Conservation (phyloP, 2,329 filamentous ascomycete species). For the Aspergillus pseudoviridinutans region DNA sequence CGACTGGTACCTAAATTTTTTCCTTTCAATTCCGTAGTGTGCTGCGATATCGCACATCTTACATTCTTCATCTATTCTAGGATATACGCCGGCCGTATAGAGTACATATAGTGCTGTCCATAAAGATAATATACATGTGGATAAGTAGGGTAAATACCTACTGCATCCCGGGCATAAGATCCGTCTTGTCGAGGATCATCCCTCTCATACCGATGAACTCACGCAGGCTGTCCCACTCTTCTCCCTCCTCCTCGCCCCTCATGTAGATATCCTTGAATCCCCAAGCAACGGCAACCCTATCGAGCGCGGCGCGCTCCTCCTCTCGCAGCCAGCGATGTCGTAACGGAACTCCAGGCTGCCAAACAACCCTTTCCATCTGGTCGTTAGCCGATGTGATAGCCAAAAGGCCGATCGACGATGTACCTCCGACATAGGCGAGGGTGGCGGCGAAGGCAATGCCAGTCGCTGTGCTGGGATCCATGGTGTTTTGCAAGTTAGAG, state of each 20-base stretch:
- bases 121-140: constrained; percentile 3
- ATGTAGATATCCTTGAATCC: constrained; percentile 78
- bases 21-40: background rate
- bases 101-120: background rate
- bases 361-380: constrained; percentile 91
- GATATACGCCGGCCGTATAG: background rate
- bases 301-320: constrained; percentile 82
- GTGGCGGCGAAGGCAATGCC: constrained; percentile 75
- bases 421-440: constrained; percentile 76
- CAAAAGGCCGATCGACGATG: constrained; percentile 75
- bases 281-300: constrained; percentile 83
- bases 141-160: constrained; percentile 29
- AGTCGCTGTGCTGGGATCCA: constrained; percentile 72
- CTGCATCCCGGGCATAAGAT: constrained; percentile 91
- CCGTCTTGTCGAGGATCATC: constrained; percentile 86
- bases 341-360: constrained; percentile 77
- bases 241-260: constrained; percentile 84
- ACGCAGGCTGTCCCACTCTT: constrained; percentile 80
- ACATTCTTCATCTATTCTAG: constrained; percentile 1
- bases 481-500: constrained; percentile 64
- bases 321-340: constrained; percentile 81
- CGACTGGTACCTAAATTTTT: constrained; percentile 23
- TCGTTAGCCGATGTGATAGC: constrained; percentile 86
- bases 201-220: constrained; percentile 78
- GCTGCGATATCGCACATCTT: too few relatives aligned